Conservation (phyloP, 2,329 filamentous ascomycete genomes). For the Albophoma yamanashiensis region DNA sequence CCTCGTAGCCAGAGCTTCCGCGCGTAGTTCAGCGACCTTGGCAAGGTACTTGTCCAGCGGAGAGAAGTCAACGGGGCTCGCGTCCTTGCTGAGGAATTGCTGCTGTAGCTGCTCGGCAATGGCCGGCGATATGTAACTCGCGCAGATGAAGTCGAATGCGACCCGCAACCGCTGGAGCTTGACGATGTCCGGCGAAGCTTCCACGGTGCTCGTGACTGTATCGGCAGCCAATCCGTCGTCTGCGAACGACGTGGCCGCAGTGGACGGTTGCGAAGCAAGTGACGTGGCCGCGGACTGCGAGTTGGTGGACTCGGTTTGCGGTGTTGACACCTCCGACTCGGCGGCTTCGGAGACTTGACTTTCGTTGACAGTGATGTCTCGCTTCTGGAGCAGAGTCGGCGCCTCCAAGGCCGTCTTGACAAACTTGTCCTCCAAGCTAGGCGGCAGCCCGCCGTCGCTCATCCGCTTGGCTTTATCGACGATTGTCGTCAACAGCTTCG, state of each 20-base stretch:
- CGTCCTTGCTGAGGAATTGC: slow-evolving; percentile 25
- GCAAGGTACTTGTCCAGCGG: slow-evolving; percentile 61
- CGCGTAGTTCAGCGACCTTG: slow-evolving; percentile 54
- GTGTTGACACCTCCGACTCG: slow-evolving; percentile 11
- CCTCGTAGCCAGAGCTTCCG: slow-evolving; percentile 60
- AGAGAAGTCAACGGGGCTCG: slow-evolving; percentile 47
- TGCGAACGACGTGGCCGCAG: slow-evolving; percentile 32
- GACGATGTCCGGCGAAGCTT: slow-evolving; percentile 36
- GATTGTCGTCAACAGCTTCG: slow-evolving; percentile 57
- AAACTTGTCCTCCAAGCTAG: slow-evolving; percentile 78
- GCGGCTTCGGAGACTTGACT: slow-evolving; percentile 6
- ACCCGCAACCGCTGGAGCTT: slow-evolving; percentile 54
- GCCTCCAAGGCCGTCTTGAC: slow-evolving; percentile 65
- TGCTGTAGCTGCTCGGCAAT: slow-evolving; percentile 30
- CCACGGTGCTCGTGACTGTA: slow-evolving; percentile 28
- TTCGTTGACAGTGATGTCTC: slow-evolving; percentile 30
- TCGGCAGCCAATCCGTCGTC: slow-evolving; percentile 21
- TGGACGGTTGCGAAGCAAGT: slow-evolving; percentile 29
- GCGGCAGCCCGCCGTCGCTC: slow-evolving; percentile 54
- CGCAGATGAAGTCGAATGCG: slow-evolving; percentile 53
- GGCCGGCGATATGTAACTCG: slow-evolving; percentile 43
- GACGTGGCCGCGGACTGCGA: slow-evolving; percentile 28
- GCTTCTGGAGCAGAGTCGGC: slow-evolving; percentile 60
- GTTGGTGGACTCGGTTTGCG: slow-evolving; percentile 18
- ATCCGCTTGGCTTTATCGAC: slow-evolving; percentile 63